Conservation (phyloP, 2,329 filamentous ascomycete genomes). For the Simplicillium sp. region DNA sequence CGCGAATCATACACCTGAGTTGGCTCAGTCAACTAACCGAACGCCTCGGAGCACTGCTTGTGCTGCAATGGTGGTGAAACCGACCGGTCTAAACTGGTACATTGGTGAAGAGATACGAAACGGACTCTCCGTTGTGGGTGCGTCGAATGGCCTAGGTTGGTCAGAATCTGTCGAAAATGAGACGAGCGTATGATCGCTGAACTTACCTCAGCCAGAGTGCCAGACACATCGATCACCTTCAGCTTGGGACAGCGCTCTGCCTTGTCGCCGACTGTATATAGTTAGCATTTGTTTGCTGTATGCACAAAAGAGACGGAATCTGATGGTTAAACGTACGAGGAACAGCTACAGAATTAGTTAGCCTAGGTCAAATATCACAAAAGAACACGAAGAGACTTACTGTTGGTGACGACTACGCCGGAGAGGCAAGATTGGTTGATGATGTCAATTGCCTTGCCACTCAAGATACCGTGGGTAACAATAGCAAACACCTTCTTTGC, state of each 20-base stretch:
- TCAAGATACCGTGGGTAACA: conserved; percentile 88
- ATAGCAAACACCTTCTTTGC: conserved; percentile 87
- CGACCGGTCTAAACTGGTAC: conserved; percentile 36
- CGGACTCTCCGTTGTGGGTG: conserved; percentile 57
- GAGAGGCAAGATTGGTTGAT: conserved; percentile 70
- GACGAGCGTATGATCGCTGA: background rate
- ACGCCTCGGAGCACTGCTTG: too few relatives aligned
- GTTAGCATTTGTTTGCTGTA: conserved; percentile 4
- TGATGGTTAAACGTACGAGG: conserved; percentile 15
- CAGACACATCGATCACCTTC: conserved; percentile 85
- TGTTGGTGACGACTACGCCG: conserved; percentile 85
- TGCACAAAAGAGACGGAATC: background rate
- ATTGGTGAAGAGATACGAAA: conserved; percentile 61
- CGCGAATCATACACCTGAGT: too few relatives aligned
- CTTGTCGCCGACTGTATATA: conserved; percentile 55
- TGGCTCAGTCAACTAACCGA: too few relatives aligned
- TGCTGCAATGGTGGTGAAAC: too few relatives aligned
- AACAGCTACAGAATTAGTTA: conserved; percentile 22
- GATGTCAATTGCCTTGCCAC: conserved; percentile 78
- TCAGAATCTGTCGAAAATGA: conserved; percentile 5
- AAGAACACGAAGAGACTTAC: conserved; percentile 19
- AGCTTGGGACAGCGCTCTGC: conserved; percentile 69
- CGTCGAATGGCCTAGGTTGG: conserved; percentile 47
- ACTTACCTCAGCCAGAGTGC: conserved; percentile 58
- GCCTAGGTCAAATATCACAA: conserved; percentile 4